Percentiles rank a stretch among this genome's conserved stretches.
Evolutionary conservation across 2,329 filamentous ascomycete genomes (phyloP).

Genomic region (Fusarium verrucosum): DNA sequence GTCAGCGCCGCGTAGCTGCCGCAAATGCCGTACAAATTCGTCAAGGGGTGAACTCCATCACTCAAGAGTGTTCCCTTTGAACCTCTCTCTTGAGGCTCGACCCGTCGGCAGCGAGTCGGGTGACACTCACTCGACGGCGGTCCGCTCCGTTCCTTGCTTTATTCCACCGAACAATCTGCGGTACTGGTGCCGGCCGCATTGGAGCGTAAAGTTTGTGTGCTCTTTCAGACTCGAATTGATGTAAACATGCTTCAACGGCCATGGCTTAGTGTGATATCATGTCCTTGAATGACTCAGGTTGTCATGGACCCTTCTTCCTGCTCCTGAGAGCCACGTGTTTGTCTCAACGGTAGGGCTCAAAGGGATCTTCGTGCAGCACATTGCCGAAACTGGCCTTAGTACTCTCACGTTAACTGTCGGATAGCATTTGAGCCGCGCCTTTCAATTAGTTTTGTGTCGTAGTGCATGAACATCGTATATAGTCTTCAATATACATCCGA

Average conservation of each 20-base stretch:
- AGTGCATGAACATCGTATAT: not conserved
- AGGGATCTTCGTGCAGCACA: conserved; percentile 1
- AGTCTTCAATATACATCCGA: not conserved
- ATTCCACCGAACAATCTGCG: not conserved
- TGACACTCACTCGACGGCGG: conserved; percentile 15
- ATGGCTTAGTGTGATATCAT: conserved; percentile 6
- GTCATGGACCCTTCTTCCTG: not conserved
- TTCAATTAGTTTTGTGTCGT: not conserved
- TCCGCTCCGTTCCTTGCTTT: conserved; percentile 17
- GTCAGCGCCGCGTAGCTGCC: conserved; percentile 15
- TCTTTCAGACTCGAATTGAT: not conserved
- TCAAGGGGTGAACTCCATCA: not conserved
- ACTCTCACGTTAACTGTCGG: not conserved
- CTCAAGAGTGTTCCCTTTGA: not conserved
- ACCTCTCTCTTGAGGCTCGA: conserved; percentile 3
- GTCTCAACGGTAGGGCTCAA: conserved; percentile 18
- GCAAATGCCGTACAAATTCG: conserved; percentile 6
- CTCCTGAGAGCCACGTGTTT: conserved; percentile 6
- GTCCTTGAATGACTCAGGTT: conserved; percentile 7
- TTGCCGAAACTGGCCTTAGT: not conserved
- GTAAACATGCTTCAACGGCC: not conserved
- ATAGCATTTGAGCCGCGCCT: conserved; percentile 2
- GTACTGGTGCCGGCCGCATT: not conserved
- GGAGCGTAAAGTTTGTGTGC: not conserved
- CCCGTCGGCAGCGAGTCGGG: not conserved